Evolutionary conservation across 139 green algal species (phyloP).

Genomic region (Pseudopediastrum boryanum): DNA sequence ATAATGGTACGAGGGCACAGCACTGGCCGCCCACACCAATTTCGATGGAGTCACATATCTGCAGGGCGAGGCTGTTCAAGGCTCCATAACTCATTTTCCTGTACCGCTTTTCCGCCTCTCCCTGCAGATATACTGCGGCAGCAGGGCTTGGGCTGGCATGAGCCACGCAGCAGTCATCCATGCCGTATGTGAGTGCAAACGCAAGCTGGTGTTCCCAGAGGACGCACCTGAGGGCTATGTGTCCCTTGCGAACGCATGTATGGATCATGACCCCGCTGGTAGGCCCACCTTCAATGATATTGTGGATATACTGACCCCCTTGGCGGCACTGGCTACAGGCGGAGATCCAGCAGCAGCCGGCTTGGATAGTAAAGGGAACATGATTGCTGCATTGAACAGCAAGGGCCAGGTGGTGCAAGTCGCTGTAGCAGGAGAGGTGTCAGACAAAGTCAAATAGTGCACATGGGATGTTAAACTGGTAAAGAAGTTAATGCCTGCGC

Average conservation of each 20-base stretch:
- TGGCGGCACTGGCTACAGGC: no score
- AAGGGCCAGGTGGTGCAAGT: no score
- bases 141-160: conserved; percentile 41
- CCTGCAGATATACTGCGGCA: conserved; percentile 32
- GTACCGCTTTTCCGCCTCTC: neutral
- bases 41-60: neutral
- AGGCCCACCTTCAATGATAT: conserved; percentile 44
- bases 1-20: neutral
- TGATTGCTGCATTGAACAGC: no score
- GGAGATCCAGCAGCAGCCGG: no score
- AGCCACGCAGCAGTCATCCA: conserved; percentile 29
- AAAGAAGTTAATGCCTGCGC: no score
- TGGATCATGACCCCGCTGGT: conserved; percentile 14
- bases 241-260: conserved; percentile 38
- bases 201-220: conserved; percentile 29
- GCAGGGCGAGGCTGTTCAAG: neutral
- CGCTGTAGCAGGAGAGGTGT: no score
- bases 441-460: no score
- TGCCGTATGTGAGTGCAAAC: conserved; percentile 20
- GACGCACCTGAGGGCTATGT: conserved; percentile 26
- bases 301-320: conserved; percentile 13
- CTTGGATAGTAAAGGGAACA: no score
- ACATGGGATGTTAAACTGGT: no score
- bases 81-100: neutral
- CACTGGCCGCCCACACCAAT: neutral